phyloP scores from a whole-genome alignment of 2,329 filamentous ascomycete genomes.

The Cordyceps javanica region DNA sequence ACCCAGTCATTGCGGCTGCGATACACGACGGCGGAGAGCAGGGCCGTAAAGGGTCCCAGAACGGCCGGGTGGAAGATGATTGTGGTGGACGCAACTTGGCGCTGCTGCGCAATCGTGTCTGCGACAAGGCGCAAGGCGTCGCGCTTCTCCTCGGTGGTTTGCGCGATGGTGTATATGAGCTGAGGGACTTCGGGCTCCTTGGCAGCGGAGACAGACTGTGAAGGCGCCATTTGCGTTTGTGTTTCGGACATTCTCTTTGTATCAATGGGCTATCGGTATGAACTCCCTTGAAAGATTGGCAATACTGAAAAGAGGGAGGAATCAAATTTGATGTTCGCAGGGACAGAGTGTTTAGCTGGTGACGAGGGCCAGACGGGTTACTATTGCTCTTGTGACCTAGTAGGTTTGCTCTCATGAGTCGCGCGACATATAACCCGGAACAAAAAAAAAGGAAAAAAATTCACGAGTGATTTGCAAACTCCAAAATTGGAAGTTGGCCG shows the following conservation, averaged over 20 bases:
- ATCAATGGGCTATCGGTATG: not conserved
- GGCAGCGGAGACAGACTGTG: not conserved
- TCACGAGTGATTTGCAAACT: not conserved
- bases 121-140: constrained; percentile 67
- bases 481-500: not conserved
- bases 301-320: not conserved
- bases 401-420: not conserved
- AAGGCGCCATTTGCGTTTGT: not conserved
- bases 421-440: not conserved
- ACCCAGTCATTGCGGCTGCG: constrained; percentile 42
- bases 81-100: constrained; percentile 57
- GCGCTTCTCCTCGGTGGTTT: constrained; percentile 50
- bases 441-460: not conserved
- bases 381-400: not conserved
- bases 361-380: not conserved
- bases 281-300: not conserved
- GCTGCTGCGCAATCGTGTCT: constrained; percentile 78
- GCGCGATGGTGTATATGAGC: constrained; percentile 53
- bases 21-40: constrained; percentile 35
- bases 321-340: not conserved
- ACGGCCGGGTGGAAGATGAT: constrained; percentile 58
- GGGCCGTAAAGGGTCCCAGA: constrained; percentile 37
- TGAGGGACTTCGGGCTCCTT: constrained; percentile 39
- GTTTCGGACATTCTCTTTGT: not conserved
- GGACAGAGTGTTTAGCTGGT: not conserved